These are phyloP conservation scores for Graphiopsis chlorocephala DNA, from an alignment of 2,329 filamentous ascomycete genomes.

Conservation along the genomic window DNA sequence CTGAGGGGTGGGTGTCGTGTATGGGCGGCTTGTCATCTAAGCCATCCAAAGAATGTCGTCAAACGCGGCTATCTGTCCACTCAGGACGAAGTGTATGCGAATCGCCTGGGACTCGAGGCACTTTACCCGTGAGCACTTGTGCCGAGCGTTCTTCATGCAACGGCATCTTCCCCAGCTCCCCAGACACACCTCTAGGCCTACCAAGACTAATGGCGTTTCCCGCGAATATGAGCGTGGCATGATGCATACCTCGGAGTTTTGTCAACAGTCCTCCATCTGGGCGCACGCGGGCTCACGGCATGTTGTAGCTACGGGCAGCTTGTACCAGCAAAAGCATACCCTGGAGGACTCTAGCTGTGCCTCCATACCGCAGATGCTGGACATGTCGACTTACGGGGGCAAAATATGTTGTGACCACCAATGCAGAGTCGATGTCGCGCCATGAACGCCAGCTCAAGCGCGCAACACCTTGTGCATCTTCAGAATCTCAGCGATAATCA, in stretches of 20 bases:
- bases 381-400: not conserved
- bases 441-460: not conserved
- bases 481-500: not conserved
- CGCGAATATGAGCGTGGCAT: not conserved
- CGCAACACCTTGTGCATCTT: not conserved
- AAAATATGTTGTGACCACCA: not conserved
- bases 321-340: not conserved
- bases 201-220: not conserved
- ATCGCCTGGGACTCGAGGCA: not conserved
- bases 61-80: slow-evolving; percentile 6
- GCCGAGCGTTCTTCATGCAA: slow-evolving; percentile 1
- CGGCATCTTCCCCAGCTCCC: not conserved
- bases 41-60: not conserved
- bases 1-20: not conserved
- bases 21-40: not conserved
- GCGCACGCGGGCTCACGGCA: not conserved
- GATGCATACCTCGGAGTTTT: not conserved
- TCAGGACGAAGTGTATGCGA: not conserved
- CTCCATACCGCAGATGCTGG: not conserved
- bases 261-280: not conserved
- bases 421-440: not conserved
- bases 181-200: not conserved
- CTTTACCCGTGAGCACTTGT: not conserved
- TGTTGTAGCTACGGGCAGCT: not conserved
- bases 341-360: not conserved